Percentiles rank a stretch among this genome's conserved stretches.
Evolutionary conservation across 2,329 filamentous ascomycete species (phyloP).

Genomic region (Corynespora cassiicola): DNA sequence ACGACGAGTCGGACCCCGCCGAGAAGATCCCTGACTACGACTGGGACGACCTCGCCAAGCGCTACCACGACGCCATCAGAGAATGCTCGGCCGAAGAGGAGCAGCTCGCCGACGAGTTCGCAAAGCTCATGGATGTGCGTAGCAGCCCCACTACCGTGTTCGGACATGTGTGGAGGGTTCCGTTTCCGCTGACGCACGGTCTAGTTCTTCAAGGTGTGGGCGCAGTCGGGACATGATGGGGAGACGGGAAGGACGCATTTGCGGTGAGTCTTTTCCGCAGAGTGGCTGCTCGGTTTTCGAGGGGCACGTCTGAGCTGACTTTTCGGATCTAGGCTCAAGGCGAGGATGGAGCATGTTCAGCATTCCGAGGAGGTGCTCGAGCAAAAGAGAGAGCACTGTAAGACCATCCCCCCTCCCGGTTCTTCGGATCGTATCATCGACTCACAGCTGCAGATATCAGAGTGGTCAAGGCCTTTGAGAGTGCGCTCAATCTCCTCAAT

Average conservation of each 20-base stretch:
- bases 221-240: slow-evolving; percentile 71
- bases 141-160: not conserved
- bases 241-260: slow-evolving; percentile 81
- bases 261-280: slow-evolving; percentile 57
- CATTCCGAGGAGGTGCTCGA: slow-evolving; percentile 74
- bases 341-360: slow-evolving; percentile 77
- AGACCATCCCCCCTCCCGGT: slow-evolving; percentile 42
- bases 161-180: not conserved
- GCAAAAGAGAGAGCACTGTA: slow-evolving; percentile 82
- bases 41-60: slow-evolving; percentile 77
- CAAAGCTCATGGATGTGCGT: slow-evolving; percentile 51
- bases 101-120: slow-evolving; percentile 70
- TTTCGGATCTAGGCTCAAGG: slow-evolving; percentile 65
- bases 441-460: slow-evolving; percentile 43
- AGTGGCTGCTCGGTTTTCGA: not conserved
- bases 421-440: not conserved
- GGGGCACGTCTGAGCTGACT: not conserved
- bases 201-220: slow-evolving; percentile 83
- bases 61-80: slow-evolving; percentile 71
- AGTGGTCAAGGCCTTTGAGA: slow-evolving; percentile 56
- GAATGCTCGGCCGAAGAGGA: slow-evolving; percentile 70
- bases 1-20: slow-evolving; percentile 33
- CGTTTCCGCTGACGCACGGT: slow-evolving; percentile 19
- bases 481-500: slow-evolving; percentile 56
- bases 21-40: slow-evolving; percentile 64